These are phyloP conservation scores for Candida boleticola DNA, from an alignment of 805 yeast species.

Conservation along the genomic window DNA sequence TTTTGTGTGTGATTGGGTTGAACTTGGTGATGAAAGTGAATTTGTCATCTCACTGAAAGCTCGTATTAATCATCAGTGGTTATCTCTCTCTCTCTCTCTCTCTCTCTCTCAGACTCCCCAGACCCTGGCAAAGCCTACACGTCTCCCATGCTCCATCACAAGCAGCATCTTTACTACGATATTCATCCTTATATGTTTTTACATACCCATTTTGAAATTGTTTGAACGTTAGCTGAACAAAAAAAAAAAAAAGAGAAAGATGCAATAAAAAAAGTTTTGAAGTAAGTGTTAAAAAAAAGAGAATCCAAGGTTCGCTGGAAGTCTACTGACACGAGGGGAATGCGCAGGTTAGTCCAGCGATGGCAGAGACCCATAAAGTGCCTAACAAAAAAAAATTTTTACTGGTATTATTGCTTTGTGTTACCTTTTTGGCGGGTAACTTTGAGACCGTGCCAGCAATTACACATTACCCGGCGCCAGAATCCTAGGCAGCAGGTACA, in stretches of 20 bases:
- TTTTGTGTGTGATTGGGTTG: too few species aligned
- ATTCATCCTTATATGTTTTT: not conserved
- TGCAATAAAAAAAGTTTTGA: conserved; percentile 10
- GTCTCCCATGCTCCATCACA: too few species aligned
- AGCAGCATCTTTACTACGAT: too few species aligned
- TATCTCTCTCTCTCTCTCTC: too few species aligned
- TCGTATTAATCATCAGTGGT: too few species aligned
- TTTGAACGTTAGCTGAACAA: conserved; percentile 5
- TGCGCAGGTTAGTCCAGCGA: conserved; percentile 1
- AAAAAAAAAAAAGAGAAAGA: conserved; percentile 2
- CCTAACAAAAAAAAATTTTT: not conserved
- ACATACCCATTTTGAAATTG: conserved; percentile 8
- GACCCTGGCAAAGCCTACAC: too few species aligned
- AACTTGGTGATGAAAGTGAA: too few species aligned
- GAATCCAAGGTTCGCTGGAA: conserved; percentile 1
- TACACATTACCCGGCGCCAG: conserved; percentile 6
- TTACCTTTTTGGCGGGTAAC: conserved; percentile 8
- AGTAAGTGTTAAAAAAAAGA: conserved; percentile 12
- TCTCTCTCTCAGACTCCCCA: too few species aligned
- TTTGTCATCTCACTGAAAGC: too few species aligned
- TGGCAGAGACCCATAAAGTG: not conserved
- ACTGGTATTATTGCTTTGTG: conserved; percentile 3
- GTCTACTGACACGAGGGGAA: conserved; percentile 6
- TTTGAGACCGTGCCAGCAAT: conserved; percentile 9
- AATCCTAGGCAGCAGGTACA: not conserved